Evolutionary conservation across 2,329 filamentous ascomycete species (phyloP).

Genomic region (Bipolaris bicolor): DNA sequence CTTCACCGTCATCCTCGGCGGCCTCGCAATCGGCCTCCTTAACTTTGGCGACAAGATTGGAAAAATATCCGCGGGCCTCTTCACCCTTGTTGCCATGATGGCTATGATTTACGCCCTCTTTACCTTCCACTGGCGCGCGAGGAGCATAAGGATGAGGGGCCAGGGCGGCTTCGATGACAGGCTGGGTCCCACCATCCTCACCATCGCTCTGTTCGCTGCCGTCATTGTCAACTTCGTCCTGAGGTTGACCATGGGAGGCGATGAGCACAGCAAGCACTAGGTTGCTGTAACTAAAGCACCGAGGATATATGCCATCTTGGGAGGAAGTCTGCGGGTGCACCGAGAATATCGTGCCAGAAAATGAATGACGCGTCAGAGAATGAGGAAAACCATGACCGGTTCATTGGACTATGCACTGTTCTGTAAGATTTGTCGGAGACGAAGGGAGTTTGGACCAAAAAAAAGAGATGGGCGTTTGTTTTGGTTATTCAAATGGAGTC

Average conservation of each 20-base stretch:
- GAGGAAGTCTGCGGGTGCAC: not conserved
- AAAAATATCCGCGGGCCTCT: constrained; percentile 91
- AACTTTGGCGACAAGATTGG: constrained; percentile 97
- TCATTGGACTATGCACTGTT: not conserved
- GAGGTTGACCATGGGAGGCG: constrained; percentile 40
- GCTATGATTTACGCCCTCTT: constrained; percentile 94
- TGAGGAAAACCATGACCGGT: not conserved
- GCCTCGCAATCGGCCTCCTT: constrained; percentile 92
- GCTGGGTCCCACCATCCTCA: constrained; percentile 89
- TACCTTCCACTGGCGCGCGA: constrained; percentile 97
- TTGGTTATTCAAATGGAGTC: not conserved
- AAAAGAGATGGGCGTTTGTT: constrained; percentile 4
- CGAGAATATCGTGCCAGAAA: not conserved
- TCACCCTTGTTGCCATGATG: constrained; percentile 91
- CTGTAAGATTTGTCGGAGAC: not conserved
- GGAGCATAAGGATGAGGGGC: constrained; percentile 86
- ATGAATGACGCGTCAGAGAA: not conserved
- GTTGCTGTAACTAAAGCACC: not conserved
- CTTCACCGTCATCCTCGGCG: constrained; percentile 97
- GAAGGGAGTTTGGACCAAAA: not conserved
- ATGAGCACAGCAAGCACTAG: constrained; percentile 17
- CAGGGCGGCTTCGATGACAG: constrained; percentile 97
- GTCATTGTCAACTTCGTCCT: constrained; percentile 97
- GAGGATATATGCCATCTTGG: not conserved
- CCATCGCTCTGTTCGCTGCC: constrained; percentile 82